Conservation (phyloP, 2,329 filamentous ascomycete species). For the Aspergillus latus region DNA sequence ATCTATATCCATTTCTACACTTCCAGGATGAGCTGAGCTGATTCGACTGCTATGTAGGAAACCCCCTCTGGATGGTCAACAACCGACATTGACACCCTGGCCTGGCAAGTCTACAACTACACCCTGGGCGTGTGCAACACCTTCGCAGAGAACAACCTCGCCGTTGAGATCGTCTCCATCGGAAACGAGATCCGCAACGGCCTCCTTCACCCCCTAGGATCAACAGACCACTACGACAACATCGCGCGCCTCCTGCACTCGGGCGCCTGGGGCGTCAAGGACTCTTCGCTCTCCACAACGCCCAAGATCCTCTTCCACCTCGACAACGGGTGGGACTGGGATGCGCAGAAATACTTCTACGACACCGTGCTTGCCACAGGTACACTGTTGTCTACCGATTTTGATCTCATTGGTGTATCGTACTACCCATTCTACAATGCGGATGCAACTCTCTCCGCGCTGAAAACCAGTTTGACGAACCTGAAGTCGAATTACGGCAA, state of each 20-base stretch:
- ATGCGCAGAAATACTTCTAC: slow-evolving; percentile 66
- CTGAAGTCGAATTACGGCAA: slow-evolving; percentile 65
- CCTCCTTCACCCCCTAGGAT: slow-evolving; percentile 65
- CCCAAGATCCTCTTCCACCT: slow-evolving; percentile 73
- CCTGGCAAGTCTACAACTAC: slow-evolving; percentile 68
- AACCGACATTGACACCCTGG: slow-evolving; percentile 56
- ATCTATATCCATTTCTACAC: background rate
- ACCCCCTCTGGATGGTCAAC: slow-evolving; percentile 65
- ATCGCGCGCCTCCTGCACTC: slow-evolving; percentile 65
- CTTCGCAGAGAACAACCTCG: slow-evolving; percentile 57
- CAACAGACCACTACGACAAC: slow-evolving; percentile 56
- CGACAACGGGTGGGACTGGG: slow-evolving; percentile 74
- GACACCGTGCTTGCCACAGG: slow-evolving; percentile 55
- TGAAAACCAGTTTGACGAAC: slow-evolving; percentile 57
- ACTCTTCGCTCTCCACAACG: slow-evolving; percentile 56
- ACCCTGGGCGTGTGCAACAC: slow-evolving; percentile 62
- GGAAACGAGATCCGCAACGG: slow-evolving; percentile 72
- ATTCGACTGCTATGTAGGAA: slow-evolving; percentile 26
- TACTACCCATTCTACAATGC: slow-evolving; percentile 72
- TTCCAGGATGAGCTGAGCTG: background rate
- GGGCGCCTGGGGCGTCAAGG: slow-evolving; percentile 63
- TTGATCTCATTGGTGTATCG: slow-evolving; percentile 70
- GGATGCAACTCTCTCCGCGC: slow-evolving; percentile 57
- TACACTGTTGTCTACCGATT: slow-evolving; percentile 55
- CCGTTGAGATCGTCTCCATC: slow-evolving; percentile 64